A percentile compares a stretch with the other conserved stretches of the same genome.
phyloP scores from a whole-genome alignment of 345 rosid species.

The Tarenaya hassleriana region DNA sequence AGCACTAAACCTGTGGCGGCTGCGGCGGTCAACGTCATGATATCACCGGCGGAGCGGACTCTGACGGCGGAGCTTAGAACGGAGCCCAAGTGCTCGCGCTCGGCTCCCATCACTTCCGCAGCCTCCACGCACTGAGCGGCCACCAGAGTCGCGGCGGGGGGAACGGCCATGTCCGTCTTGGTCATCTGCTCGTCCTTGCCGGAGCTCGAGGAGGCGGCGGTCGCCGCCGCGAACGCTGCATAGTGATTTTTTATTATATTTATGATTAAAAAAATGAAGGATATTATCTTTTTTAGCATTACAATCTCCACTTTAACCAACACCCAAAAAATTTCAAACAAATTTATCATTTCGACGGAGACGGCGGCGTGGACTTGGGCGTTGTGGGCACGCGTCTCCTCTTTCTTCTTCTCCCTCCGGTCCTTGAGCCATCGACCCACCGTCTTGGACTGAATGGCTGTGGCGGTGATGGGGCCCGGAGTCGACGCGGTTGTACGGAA shows the following conservation, averaged over 20 bases:
- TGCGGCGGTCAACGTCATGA: conserved; percentile 81
- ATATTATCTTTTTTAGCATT: too few relatives aligned
- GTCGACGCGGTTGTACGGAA: conserved; percentile 32
- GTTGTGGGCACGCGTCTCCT: conserved; percentile 69
- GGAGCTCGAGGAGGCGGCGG: conserved; percentile 49
- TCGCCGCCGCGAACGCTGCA: conserved; percentile 86
- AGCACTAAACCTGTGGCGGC: conserved; percentile 70
- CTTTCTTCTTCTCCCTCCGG: conserved; percentile 79
- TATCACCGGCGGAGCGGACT: conserved; percentile 75
- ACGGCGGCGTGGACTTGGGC: conserved; percentile 83
- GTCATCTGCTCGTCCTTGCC: conserved; percentile 78
- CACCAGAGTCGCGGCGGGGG: conserved; percentile 79
- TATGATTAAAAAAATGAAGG: too few relatives aligned
- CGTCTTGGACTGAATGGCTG: conserved; percentile 55
- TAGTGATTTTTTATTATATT: too few relatives aligned
- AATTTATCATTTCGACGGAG: too few relatives aligned
- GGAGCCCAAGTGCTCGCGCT: conserved; percentile 69
- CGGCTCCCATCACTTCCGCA: conserved; percentile 88
- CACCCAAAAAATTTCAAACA: too few relatives aligned
- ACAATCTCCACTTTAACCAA: too few relatives aligned
- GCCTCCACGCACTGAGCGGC: conserved; percentile 90
- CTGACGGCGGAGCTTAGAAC: conserved; percentile 77
- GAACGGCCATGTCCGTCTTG: conserved; percentile 75
- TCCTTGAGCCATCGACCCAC: conserved; percentile 86
- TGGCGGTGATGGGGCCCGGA: conserved; percentile 30